phyloP scores from a whole-genome alignment of 148 eudicot genomes.

The Silene conica region DNA sequence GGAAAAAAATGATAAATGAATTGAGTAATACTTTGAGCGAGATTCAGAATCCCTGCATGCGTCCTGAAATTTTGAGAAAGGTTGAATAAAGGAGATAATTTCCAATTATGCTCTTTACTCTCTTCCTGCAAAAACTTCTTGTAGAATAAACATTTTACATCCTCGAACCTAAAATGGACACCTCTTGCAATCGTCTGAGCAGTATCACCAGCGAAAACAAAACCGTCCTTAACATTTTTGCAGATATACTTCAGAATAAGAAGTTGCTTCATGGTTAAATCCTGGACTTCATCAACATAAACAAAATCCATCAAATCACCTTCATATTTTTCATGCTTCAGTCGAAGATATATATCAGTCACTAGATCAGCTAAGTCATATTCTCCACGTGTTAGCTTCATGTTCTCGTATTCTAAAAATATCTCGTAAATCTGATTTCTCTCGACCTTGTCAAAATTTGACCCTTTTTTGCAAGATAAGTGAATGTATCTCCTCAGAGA shows the following conservation, averaged over 20 bases:
- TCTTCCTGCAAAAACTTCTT: slow-evolving; percentile 38
- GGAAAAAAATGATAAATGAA: slow-evolving; percentile 43
- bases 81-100: slow-evolving; percentile 29
- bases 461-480: slow-evolving; percentile 24
- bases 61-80: slow-evolving; percentile 52
- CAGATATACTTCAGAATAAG: slow-evolving; percentile 57
- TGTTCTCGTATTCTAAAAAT: slow-evolving; percentile 52
- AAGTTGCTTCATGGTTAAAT: slow-evolving; percentile 63
- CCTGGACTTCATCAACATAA: slow-evolving; percentile 81
- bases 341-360: slow-evolving; percentile 54
- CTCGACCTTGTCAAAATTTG: slow-evolving; percentile 28
- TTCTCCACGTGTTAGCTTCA: slow-evolving; percentile 45
- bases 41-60: slow-evolving; percentile 51
- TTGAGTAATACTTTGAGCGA: slow-evolving; percentile 40
- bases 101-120: slow-evolving; percentile 35
- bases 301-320: slow-evolving; percentile 66
- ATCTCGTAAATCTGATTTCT: slow-evolving; percentile 45
- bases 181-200: slow-evolving; percentile 82
- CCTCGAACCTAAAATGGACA: slow-evolving; percentile 59
- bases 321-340: slow-evolving; percentile 31
- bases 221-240: slow-evolving; percentile 62
- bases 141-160: slow-evolving; percentile 46
- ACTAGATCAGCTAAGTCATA: slow-evolving; percentile 67
- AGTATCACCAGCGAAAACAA: slow-evolving; percentile 72
- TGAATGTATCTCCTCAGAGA: slow-evolving; percentile 21